Conservation (phyloP, 164 flowering plant genomes). For the grape (Vitis vinifera) region DNA sequence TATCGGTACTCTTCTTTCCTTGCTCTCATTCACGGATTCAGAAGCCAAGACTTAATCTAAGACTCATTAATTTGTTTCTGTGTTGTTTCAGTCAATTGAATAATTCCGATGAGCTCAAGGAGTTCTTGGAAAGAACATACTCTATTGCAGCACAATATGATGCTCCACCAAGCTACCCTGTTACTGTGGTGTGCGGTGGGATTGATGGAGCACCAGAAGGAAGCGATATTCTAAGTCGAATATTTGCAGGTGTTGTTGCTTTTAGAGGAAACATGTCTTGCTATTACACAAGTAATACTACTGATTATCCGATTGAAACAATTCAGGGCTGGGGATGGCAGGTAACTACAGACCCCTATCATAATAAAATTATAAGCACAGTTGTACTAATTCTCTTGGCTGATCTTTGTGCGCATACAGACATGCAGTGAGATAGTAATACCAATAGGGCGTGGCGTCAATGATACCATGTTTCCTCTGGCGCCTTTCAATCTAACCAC, state of each 20-base stretch:
- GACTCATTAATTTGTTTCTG: background rate
- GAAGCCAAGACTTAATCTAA: too few species aligned
- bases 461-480: slow-evolving; percentile 51
- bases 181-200: slow-evolving; percentile 22
- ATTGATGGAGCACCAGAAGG: slow-evolving; percentile 17
- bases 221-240: slow-evolving; percentile 18
- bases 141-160: slow-evolving; percentile 32
- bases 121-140: slow-evolving; percentile 13
- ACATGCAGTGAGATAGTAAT: slow-evolving; percentile 64
- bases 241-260: slow-evolving; percentile 30
- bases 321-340: slow-evolving; percentile 43
- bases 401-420: slow-evolving; percentile 16
- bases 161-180: slow-evolving; percentile 14
- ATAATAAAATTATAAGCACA: too few species aligned
- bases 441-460: slow-evolving; percentile 43
- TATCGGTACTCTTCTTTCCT: background rate
- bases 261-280: slow-evolving; percentile 20
- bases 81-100: slow-evolving; percentile 10
- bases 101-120: slow-evolving; percentile 14
- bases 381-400: background rate
- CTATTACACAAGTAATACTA: slow-evolving; percentile 28
- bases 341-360: slow-evolving; percentile 16
- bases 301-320: slow-evolving; percentile 4
- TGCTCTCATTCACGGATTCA: too few species aligned
- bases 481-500: slow-evolving; percentile 32